These are phyloP conservation scores for Xylaria bambusicola DNA, from an alignment of 495 filamentous ascomycete genomes.

Conservation along the genomic window DNA sequence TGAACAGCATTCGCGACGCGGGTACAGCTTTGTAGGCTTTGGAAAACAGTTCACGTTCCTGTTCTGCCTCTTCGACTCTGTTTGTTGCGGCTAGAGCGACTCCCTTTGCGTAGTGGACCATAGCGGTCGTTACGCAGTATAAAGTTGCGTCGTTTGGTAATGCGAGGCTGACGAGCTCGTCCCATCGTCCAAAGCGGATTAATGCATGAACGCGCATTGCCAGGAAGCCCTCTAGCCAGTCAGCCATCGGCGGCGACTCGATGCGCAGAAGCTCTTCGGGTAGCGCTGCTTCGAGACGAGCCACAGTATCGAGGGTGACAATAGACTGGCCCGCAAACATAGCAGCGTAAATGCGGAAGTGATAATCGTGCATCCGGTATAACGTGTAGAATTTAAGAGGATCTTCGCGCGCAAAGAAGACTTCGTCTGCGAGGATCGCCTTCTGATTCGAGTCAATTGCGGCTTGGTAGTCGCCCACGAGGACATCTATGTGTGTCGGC, in stretches of 20 bases:
- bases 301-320: conserved; percentile 57
- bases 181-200: conserved; percentile 67
- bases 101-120: conserved; percentile 65
- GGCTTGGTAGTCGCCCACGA: conserved; percentile 65
- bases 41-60: conserved; percentile 47
- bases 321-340: conserved; percentile 66
- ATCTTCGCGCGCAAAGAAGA: conserved; percentile 54
- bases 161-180: conserved; percentile 53
- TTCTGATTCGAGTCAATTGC: conserved; percentile 62
- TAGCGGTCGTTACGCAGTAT: conserved; percentile 64
- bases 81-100: conserved; percentile 61
- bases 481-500: conserved; percentile 68
- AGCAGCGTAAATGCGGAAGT: conserved; percentile 69
- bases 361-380: conserved; percentile 66
- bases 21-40: conserved; percentile 50
- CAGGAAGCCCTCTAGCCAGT: conserved; percentile 69
- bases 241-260: conserved; percentile 67
- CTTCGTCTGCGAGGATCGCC: conserved; percentile 65
- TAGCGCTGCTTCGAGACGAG: conserved; percentile 53
- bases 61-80: conserved; percentile 47
- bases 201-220: conserved; percentile 63
- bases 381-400: conserved; percentile 67
- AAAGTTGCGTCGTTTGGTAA: conserved; percentile 54
- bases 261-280: conserved; percentile 62
- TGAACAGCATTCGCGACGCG: conserved; percentile 60